Percentiles rank a stretch among this genome's conserved stretches.
Evolutionary conservation across 192 early-diverging fungal species (phyloP).

Genomic region (Geranomyces variabilis): DNA sequence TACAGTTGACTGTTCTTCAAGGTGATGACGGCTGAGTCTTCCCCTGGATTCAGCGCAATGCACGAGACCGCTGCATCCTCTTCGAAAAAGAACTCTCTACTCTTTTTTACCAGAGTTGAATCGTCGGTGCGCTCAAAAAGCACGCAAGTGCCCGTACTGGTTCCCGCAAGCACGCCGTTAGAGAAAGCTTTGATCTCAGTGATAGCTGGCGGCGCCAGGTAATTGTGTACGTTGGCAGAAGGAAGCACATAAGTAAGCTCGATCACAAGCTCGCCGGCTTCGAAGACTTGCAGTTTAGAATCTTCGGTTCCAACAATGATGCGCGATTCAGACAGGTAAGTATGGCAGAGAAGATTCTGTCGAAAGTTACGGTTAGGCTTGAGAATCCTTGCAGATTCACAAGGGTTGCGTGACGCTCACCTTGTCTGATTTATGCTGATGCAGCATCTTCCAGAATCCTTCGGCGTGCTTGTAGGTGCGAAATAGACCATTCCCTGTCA

Average conservation of each 20-base stretch:
- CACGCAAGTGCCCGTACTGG: slow-evolving; percentile 44
- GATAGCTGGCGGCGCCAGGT: slow-evolving; percentile 40
- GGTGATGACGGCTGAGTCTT: slow-evolving; percentile 51
- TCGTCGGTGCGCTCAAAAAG: slow-evolving; percentile 56
- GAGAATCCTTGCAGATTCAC: neutral
- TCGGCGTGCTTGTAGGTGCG: slow-evolving; percentile 49
- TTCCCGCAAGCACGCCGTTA: slow-evolving; percentile 50
- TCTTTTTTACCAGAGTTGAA: slow-evolving; percentile 42
- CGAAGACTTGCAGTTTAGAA: slow-evolving; percentile 54
- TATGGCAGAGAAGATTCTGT: slow-evolving; percentile 53
- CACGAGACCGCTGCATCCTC: slow-evolving; percentile 43
- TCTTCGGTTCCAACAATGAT: slow-evolving; percentile 57
- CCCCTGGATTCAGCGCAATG: slow-evolving; percentile 50
- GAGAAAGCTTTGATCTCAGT: slow-evolving; percentile 40
- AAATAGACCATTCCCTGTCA: slow-evolving; percentile 52
- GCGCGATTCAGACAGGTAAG: slow-evolving; percentile 52
- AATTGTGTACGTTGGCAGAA: neutral
- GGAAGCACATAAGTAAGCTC: slow-evolving; percentile 42
- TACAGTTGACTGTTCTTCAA: slow-evolving; percentile 52
- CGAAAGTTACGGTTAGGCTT: neutral
- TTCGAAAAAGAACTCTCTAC: slow-evolving; percentile 41
- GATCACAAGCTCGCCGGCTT: slow-evolving; percentile 54
- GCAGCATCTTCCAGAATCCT: slow-evolving; percentile 48
- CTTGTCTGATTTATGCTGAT: slow-evolving; percentile 55
- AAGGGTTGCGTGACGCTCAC: slow-evolving; percentile 21